phyloP scores from a whole-genome alignment of 495 filamentous ascomycete genomes.

The Durotheca rogersii region DNA sequence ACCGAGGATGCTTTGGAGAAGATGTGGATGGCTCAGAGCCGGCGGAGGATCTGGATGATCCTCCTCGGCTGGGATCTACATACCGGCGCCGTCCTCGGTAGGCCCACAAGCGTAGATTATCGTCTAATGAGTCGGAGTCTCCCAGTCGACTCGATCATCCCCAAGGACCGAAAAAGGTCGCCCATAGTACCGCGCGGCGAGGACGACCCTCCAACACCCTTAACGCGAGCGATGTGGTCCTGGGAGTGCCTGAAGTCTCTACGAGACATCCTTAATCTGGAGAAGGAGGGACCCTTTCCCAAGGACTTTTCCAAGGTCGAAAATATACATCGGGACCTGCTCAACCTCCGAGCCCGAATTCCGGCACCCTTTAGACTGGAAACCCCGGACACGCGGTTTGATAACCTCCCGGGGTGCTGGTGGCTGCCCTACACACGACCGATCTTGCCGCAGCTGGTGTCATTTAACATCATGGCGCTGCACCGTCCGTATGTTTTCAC shows the following conservation, averaged over 20 bases:
- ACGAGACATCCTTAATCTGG: slow-evolving; percentile 45
- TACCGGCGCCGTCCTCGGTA: slow-evolving; percentile 59
- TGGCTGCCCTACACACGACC: slow-evolving; percentile 54
- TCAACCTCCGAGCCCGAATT: slow-evolving; percentile 47
- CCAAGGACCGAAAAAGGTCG: slow-evolving; percentile 35
- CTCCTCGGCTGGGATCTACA: slow-evolving; percentile 60
- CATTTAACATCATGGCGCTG: slow-evolving; percentile 59
- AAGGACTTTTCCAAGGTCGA: slow-evolving; percentile 56
- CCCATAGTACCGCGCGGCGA: slow-evolving; percentile 39
- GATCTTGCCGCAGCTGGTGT: slow-evolving; percentile 47
- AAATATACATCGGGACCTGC: slow-evolving; percentile 51
- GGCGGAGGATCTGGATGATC: slow-evolving; percentile 57
- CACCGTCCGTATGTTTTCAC: slow-evolving; percentile 66
- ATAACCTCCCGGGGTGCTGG: slow-evolving; percentile 47
- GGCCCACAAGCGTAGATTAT: slow-evolving; percentile 56
- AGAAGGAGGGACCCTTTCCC: slow-evolving; percentile 53
- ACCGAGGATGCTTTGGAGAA: slow-evolving; percentile 49
- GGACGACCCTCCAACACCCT: slow-evolving; percentile 45
- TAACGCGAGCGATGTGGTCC: slow-evolving; percentile 43
- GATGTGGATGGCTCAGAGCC: slow-evolving; percentile 55
- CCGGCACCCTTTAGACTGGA: slow-evolving; percentile 54
- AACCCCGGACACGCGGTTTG: slow-evolving; percentile 58
- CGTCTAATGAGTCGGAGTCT: slow-evolving; percentile 42
- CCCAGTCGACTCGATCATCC: slow-evolving; percentile 42
- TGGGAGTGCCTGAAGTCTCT: slow-evolving; percentile 38